Evolutionary conservation across 2,329 filamentous ascomycete species (phyloP).

Genomic region (Torrubiella hemipterigena): DNA sequence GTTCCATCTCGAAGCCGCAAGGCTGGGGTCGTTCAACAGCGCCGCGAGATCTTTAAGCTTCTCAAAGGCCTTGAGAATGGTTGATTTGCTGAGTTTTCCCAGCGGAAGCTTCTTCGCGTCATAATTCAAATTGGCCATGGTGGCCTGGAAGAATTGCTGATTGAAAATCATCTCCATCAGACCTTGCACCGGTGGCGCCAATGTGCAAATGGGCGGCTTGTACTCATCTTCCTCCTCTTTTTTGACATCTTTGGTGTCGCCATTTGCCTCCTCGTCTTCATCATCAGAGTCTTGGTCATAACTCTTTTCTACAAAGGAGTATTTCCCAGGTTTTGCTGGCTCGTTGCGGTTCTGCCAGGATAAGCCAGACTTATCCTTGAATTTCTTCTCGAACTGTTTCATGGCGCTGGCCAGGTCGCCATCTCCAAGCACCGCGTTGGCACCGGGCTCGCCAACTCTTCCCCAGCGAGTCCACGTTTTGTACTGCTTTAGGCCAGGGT

Average conservation of each 20-base stretch:
- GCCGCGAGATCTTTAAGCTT: slow-evolving; percentile 63
- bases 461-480: slow-evolving; percentile 71
- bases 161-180: slow-evolving; percentile 81
- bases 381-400: slow-evolving; percentile 45
- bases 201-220: slow-evolving; percentile 37
- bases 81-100: slow-evolving; percentile 72
- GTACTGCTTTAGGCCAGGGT: slow-evolving; percentile 25
- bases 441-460: slow-evolving; percentile 53
- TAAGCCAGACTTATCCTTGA: slow-evolving; percentile 49
- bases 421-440: slow-evolving; percentile 29
- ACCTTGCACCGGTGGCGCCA: slow-evolving; percentile 48
- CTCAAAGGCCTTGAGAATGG: slow-evolving; percentile 64
- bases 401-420: slow-evolving; percentile 31
- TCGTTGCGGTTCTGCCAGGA: slow-evolving; percentile 39
- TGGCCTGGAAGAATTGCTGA: slow-evolving; percentile 53
- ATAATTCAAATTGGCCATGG: slow-evolving; percentile 58
- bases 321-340: slow-evolving; percentile 53
- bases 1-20: slow-evolving; percentile 32
- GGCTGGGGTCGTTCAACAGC: slow-evolving; percentile 42
- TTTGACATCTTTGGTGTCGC: slow-evolving; percentile 21
- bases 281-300: slow-evolving; percentile 61
- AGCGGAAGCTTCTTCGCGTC: slow-evolving; percentile 67
- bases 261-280: slow-evolving; percentile 31
- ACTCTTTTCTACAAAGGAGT: slow-evolving; percentile 68
- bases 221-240: slow-evolving; percentile 20